phyloP scores from a whole-genome alignment of 495 filamentous ascomycete genomes.

The Stereocaulon alpinum region DNA sequence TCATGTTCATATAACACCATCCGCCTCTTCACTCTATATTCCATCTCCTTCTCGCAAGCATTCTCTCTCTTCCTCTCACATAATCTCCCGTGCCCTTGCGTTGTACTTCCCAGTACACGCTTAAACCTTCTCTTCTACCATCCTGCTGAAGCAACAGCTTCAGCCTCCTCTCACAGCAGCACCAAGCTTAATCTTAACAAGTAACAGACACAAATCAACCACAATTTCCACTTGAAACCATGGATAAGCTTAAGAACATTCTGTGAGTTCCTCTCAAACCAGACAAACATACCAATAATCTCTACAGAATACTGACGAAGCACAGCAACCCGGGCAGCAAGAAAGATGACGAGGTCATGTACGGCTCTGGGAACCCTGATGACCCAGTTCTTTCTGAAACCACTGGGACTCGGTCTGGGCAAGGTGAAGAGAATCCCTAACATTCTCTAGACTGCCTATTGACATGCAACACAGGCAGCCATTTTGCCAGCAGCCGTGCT shows the following conservation, averaged over 20 bases:
- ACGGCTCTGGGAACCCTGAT: slow-evolving; percentile 28
- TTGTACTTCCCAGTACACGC: neutral
- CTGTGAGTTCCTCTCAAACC: slow-evolving; percentile 30
- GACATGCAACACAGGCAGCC: slow-evolving; percentile 16
- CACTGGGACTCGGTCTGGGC: slow-evolving; percentile 19
- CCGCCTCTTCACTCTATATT: neutral
- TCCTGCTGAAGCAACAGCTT: neutral
- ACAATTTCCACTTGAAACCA: neutral
- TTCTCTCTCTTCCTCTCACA: neutral
- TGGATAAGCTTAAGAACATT: slow-evolving; percentile 31
- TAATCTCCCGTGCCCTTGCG: neutral
- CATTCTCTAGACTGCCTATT: neutral
- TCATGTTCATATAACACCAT: slow-evolving; percentile 3
- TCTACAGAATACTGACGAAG: slow-evolving; percentile 7
- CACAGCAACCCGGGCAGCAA: slow-evolving; percentile 30
- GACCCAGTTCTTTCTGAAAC: slow-evolving; percentile 22
- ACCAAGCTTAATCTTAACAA: neutral
- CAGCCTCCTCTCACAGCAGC: neutral
- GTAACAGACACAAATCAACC: neutral
- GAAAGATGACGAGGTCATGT: slow-evolving; percentile 33
- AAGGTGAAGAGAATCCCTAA: neutral
- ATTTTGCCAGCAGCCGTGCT: slow-evolving; percentile 17
- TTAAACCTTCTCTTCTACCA: neutral
- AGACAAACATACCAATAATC: neutral
- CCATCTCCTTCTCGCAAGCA: neutral